phyloP scores from a whole-genome alignment of 495 filamentous ascomycete genomes.

The Gamarada debralockiae region DNA sequence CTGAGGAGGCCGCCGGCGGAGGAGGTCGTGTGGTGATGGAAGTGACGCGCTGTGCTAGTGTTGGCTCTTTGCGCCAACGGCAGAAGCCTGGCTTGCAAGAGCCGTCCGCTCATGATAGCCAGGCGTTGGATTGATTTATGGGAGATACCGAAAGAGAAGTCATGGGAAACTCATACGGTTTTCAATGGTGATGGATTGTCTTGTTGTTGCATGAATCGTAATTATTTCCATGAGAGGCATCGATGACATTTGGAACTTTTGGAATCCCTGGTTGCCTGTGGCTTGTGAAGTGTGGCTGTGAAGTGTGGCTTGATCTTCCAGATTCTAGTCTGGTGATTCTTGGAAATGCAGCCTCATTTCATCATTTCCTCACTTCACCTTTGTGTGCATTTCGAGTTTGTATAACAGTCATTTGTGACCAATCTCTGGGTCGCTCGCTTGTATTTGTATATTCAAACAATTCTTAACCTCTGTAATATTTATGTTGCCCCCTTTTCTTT shows the following conservation, averaged over 20 bases:
- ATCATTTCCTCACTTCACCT: too few species aligned
- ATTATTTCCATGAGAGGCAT: background rate
- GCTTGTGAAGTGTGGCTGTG: slow-evolving; percentile 20
- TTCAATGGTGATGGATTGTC: background rate
- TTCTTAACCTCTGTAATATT: too few species aligned
- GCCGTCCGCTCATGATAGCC: slow-evolving; percentile 73
- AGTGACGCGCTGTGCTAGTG: slow-evolving; percentile 59
- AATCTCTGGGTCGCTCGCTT: too few species aligned
- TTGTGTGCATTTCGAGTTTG: too few species aligned
- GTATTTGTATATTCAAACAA: too few species aligned
- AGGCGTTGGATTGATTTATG: slow-evolving; percentile 10
- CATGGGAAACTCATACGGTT: slow-evolving; percentile 11
- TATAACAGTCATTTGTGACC: too few species aligned
- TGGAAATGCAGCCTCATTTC: slow-evolving; percentile 3
- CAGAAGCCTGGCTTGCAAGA: slow-evolving; percentile 63
- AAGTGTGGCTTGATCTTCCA: slow-evolving; percentile 12
- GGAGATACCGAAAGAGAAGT: background rate
- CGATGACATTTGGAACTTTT: background rate
- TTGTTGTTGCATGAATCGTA: background rate
- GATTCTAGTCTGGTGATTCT: too few species aligned
- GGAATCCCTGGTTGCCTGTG: background rate
- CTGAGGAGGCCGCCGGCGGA: slow-evolving; percentile 67
- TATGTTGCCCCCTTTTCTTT: background rate
- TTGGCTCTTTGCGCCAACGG: slow-evolving; percentile 55
- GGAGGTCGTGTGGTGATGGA: slow-evolving; percentile 54